Evolutionary conservation across 2,329 filamentous ascomycete species (phyloP).

Genomic region (Aspergillus amoenus): DNA sequence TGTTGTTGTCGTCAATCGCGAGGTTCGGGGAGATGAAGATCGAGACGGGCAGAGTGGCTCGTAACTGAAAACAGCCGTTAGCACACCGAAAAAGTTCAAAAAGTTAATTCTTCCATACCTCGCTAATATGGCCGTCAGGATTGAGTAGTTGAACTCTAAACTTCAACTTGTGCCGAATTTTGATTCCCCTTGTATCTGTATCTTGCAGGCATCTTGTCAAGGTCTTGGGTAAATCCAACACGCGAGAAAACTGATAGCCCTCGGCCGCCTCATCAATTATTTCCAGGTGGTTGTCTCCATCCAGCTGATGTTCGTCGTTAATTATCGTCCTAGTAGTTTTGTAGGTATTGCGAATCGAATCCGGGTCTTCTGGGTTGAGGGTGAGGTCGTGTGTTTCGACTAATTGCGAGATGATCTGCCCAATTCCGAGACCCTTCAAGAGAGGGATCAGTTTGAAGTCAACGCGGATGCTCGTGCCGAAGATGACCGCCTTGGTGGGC

Average conservation of each 20-base stretch:
- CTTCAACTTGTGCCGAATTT: conserved; percentile 88
- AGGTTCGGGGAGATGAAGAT: conserved; percentile 96
- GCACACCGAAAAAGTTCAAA: background rate
- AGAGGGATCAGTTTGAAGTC: conserved; percentile 86
- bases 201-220: conserved; percentile 85
- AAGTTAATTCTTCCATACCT: conserved; percentile 54
- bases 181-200: conserved; percentile 83
- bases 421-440: conserved; percentile 82
- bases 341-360: conserved; percentile 47
- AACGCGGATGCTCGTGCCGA: conserved; percentile 80
- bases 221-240: conserved; percentile 72
- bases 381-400: conserved; percentile 74
- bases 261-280: conserved; percentile 59
- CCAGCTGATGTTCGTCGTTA: conserved; percentile 67
- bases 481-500: conserved; percentile 90
- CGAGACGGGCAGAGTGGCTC: conserved; percentile 84
- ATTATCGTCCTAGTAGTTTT: conserved; percentile 65
- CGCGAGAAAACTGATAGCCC: conserved; percentile 60
- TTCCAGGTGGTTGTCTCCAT: conserved; percentile 60
- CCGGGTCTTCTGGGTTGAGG: conserved; percentile 48
- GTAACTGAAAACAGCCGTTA: conserved; percentile 55
- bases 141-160: conserved; percentile 89
- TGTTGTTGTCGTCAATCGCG: conserved; percentile 82
- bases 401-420: conserved; percentile 77
- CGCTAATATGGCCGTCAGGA: conserved; percentile 89